Percentiles rank a stretch among this genome's conserved stretches.
Conservation (phyloP, 1,284 basidiomycete genomes). For the Ceratobasidium sp. region DNA sequence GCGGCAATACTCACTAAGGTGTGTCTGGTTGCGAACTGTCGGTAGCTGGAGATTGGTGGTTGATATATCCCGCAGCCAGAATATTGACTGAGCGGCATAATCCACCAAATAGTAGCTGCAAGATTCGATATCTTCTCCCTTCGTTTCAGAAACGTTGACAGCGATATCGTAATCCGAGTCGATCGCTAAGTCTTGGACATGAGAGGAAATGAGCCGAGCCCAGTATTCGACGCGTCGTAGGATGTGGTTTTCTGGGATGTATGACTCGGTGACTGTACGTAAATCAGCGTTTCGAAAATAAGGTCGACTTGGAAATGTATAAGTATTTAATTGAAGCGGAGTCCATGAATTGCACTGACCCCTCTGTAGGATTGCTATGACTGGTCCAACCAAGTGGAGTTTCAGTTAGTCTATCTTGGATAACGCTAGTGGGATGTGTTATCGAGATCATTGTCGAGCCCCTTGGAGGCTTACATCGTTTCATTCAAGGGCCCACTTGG, state of each 20-base stretch:
- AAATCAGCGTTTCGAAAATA: conserved; percentile 17
- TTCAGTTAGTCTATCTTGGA: too few relatives aligned
- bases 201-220: neutral
- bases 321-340: neutral
- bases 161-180: conserved; percentile 7
- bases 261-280: conserved; percentile 2
- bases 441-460: too few relatives aligned
- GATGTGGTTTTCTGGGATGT: neutral
- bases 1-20: conserved; percentile 5
- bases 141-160: conserved; percentile 5
- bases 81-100: neutral
- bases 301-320: neutral
- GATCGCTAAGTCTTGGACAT: neutral
- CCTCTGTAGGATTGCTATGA: too few relatives aligned
- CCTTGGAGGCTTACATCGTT: too few relatives aligned
- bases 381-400: too few relatives aligned
- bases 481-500: too few relatives aligned
- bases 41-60: conserved; percentile 8
- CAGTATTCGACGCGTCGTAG: conserved; percentile 14
- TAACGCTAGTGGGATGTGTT: too few relatives aligned
- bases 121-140: neutral
- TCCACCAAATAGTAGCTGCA: conserved; percentile 29
- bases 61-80: conserved; percentile 31
- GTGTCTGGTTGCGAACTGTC: neutral
- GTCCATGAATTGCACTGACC: too few relatives aligned